Base-by-base conservation (phyloP, 805 yeast genomes). In the Wickerhamomyces xylosicus region DNA sequence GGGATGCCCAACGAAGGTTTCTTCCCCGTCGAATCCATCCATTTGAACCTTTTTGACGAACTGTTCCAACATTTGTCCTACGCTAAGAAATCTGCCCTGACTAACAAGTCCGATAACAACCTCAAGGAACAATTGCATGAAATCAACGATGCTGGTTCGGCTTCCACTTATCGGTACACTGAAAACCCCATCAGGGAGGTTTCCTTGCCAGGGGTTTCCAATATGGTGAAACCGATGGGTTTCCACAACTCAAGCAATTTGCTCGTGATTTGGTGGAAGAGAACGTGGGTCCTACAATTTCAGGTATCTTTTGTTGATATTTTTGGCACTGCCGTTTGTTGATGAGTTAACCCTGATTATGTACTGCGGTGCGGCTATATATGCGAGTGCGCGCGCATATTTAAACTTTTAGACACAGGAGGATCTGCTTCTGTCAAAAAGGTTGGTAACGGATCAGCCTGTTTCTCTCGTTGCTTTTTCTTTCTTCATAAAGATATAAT, bases 1-100 rank as follows among this genome's bases (percentile, higher is more conserved):
- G 84, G 84, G 16, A 61, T 66, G 37, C 85, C 85, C 16, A 69
- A 77, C 49, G 66, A 67, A 40, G 77, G 75, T 4, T 71, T 77
- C 46, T 78, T 77, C 58, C 84, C 84, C 3, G 57, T 77, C 22
- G 70, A 70, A 33, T 59, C 70, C 6, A 66, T 76, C 34, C 65
- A 64, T 17, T 59, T 72, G 20, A 61, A 65, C 38, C 57, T 75
- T 28, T 62, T 67, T 14, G 66, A 65, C 7, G 61, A 63, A 33
- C 83, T 81, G 0, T 75, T 74, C 51, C 62, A 62, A 42, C 61
- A 54, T 36, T 36, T 56, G 15, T 40, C 45, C 6, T 48, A 54
- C 34, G 42, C 41, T n/a, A 36, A 42, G 7, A 52, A 46, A 31
- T 46, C 50, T 4, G 37, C 52, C 1, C 39, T 47, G 11, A 47